Evolutionary conservation across 805 yeast species (phyloP).

Genomic region (Pichia manshurica): DNA sequence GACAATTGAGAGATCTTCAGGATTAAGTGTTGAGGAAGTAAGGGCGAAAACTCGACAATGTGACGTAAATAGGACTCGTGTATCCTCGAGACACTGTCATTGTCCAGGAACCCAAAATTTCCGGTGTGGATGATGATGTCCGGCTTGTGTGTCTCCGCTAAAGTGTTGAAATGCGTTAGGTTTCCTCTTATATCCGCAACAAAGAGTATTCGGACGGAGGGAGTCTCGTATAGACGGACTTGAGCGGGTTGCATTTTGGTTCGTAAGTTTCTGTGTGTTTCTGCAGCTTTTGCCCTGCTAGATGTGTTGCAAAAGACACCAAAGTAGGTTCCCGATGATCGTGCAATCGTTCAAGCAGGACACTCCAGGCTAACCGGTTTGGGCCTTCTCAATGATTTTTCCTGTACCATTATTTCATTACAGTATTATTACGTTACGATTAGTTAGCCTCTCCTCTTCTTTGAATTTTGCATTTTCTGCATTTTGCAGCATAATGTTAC

Average conservation of each 20-base stretch:
- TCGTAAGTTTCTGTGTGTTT: neutral
- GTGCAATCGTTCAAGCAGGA: too few relatives aligned
- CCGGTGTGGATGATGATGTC: slow-evolving; percentile 63
- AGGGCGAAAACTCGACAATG: slow-evolving; percentile 60
- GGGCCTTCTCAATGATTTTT: too few relatives aligned
- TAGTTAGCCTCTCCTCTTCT: too few relatives aligned
- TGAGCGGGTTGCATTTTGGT: neutral
- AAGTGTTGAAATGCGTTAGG: slow-evolving; percentile 41
- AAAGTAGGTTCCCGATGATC: too few relatives aligned
- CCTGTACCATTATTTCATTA: too few relatives aligned
- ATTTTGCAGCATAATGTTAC: too few relatives aligned
- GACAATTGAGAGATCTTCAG: slow-evolving; percentile 49
- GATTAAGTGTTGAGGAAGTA: slow-evolving; percentile 43
- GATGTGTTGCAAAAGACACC: too few relatives aligned
- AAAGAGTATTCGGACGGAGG: slow-evolving; percentile 12
- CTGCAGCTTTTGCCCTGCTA: too few relatives aligned
- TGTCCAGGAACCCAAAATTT: slow-evolving; percentile 73
- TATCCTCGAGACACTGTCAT: slow-evolving; percentile 46
- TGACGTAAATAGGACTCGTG: slow-evolving; percentile 56
- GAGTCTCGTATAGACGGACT: neutral
- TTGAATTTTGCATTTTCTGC: too few relatives aligned
- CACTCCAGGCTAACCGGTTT: too few relatives aligned
- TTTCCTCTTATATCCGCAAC: slow-evolving; percentile 56
- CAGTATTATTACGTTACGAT: too few relatives aligned
- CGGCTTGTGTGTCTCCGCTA: slow-evolving; percentile 44